Evolutionary conservation across 768 basidiomycete genomes (phyloP).

Genomic region (Tylopilus subfusipes): DNA sequence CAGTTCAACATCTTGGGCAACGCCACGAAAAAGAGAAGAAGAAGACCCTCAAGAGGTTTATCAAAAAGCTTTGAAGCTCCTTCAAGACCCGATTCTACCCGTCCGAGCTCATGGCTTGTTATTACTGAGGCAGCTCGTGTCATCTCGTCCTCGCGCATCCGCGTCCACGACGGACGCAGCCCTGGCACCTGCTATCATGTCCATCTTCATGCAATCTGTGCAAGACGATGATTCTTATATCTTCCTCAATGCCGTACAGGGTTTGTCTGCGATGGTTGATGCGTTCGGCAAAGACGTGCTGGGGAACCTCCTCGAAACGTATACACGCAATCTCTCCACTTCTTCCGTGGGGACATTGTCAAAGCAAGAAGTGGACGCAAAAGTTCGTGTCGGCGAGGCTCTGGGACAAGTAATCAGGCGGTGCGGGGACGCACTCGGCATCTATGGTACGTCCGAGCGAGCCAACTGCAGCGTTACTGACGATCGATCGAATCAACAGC

Average conservation of each 20-base stretch:
- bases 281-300: constrained; percentile 64
- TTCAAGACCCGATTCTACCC: constrained; percentile 90
- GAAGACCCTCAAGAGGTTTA: constrained; percentile 59
- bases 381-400: constrained; percentile 82
- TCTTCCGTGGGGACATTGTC: constrained; percentile 35
- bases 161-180: constrained; percentile 46
- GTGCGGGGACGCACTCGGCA: constrained; percentile 63
- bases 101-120: constrained; percentile 92
- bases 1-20: constrained; percentile 37
- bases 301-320: constrained; percentile 60
- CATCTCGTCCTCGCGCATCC: constrained; percentile 24
- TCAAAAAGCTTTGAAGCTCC: constrained; percentile 79
- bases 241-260: constrained; percentile 89
- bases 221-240: constrained; percentile 96
- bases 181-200: constrained; percentile 77
- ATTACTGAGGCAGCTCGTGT: constrained; percentile 74
- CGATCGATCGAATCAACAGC: constrained; percentile 39
- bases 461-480: background rate
- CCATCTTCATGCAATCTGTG: constrained; percentile 79
- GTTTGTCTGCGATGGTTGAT: constrained; percentile 82
- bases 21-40: constrained; percentile 15
- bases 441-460: constrained; percentile 53
- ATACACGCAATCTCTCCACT: constrained; percentile 53
- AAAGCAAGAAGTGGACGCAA: constrained; percentile 66
- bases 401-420: constrained; percentile 71